Base-by-base conservation (phyloP, 2,329 filamentous ascomycete genomes). In the Fusarium drepaniforme region DNA sequence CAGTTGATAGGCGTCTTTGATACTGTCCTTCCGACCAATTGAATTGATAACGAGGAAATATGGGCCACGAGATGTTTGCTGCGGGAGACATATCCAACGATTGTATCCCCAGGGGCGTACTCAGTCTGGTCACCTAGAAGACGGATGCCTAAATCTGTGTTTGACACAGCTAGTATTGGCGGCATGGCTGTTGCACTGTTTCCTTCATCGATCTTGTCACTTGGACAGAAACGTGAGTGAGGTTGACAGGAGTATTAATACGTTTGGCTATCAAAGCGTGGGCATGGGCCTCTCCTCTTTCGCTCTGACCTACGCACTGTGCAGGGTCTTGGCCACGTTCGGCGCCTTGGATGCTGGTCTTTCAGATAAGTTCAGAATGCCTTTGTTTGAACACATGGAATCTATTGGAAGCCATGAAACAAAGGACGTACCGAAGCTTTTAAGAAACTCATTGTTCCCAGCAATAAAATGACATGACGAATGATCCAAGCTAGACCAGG, bases 81-180 rank as follows among this genome's bases (percentile, higher is more conserved):
- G 25, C 81, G 78, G 0, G 49, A 60, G 11, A 83, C 68, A 6
- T 60, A 74, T 6, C 82, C 82, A 2, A 69, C 67, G 38, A 83
- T 72, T 42, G 70, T 73, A 38, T 81, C 78, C 15, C 81, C 82
- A 8, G 78, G 76, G 3, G 66, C 28, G 7, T 72, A 76, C 18
- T 61, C 16, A 0, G 21, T 23, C 21, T 53, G 1, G 23, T 37
- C 33, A 12, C 15, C 16, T 4, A 70, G 35, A 28, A 78, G 69
- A 21, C 49, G 64, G 16, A 78, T 76, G 3, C 67, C 71, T 3
- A 77, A 23, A 1, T 11, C 38, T 4, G 28, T n/a, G n/a, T 12
- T 46, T 9, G 42, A 71, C 25, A 11, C 18, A 6, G 12, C 7
- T 4, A 13, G 11, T 13, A 71, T 65, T 16, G 40, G 67, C 21